Conservation (phyloP, 2,329 filamentous ascomycete species). For the Lachnellula willkommii region DNA sequence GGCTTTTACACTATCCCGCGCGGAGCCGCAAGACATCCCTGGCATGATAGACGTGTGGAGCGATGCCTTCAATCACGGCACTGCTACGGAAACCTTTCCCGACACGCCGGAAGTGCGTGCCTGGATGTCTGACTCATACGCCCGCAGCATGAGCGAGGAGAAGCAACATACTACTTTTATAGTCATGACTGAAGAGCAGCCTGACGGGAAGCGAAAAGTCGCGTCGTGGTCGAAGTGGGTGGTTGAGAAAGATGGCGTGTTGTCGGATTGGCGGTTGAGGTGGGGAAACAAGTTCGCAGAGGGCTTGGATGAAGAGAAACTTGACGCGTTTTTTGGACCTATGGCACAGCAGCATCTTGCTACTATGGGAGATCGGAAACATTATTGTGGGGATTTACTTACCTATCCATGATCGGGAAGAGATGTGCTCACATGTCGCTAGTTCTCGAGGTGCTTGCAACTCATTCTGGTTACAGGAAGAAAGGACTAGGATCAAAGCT, state of each 20-base stretch:
- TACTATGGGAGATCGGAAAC: constrained; percentile 3
- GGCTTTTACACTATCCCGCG: constrained; percentile 3
- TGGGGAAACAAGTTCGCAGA: not conserved
- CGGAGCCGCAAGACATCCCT: constrained; percentile 2
- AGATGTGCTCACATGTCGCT: not conserved
- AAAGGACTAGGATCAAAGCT: constrained; percentile 1
- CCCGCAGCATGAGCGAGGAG: not conserved
- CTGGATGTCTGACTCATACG: not conserved
- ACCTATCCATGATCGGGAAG: not conserved
- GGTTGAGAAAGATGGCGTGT: not conserved
- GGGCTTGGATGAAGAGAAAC: constrained; percentile 2
- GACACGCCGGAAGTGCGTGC: not conserved
- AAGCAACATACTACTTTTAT: not conserved
- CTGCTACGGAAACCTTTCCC: constrained; percentile 1
- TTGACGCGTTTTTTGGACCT: constrained; percentile 6
- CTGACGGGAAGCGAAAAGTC: not conserved
- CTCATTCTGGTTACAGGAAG: not conserved
- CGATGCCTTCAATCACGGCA: not conserved
- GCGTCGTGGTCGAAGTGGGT: not conserved
- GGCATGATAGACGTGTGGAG: constrained; percentile 9
- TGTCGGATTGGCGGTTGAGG: constrained; percentile 3
- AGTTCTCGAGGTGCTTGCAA: constrained; percentile 8
- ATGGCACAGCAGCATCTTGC: constrained; percentile 10
- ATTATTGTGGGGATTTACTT: constrained; percentile 7
- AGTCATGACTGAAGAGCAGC: constrained; percentile 2